Evolutionary conservation across 202 grass and related monocot species (phyloP).

Genomic region (Zizania palustris): DNA sequence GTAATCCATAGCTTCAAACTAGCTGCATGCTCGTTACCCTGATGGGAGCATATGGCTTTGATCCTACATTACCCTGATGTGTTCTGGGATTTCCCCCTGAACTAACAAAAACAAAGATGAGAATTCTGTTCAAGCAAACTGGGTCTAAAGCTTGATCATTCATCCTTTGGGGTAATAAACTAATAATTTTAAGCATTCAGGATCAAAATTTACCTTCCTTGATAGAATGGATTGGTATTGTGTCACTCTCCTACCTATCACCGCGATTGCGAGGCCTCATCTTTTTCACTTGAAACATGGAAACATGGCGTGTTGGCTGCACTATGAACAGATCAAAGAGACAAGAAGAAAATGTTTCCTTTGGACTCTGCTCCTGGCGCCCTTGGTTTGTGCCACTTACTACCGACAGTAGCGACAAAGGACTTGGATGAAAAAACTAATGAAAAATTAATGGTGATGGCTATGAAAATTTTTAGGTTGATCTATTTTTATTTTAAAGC

Average conservation of each 20-base stretch:
- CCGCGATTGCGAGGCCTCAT: not conserved
- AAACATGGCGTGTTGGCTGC: not conserved
- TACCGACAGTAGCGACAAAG: not conserved
- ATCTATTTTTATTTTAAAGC: no score
- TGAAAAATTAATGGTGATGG: not conserved
- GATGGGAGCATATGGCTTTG: not conserved
- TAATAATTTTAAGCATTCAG: not conserved
- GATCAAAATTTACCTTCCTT: not conserved
- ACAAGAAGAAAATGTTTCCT: constrained; percentile 6
- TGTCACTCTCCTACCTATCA: constrained; percentile 36
- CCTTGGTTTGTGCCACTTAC: constrained; percentile 4
- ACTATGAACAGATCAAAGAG: constrained; percentile 21
- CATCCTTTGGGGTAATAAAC: not conserved
- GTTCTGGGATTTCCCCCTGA: no score
- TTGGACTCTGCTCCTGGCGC: not conserved
- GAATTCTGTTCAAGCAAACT: not conserved
- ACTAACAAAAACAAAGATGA: not conserved
- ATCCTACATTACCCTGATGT: no score
- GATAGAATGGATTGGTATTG: constrained; percentile 14
- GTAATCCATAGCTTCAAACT: not conserved
- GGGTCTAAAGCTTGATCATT: constrained; percentile 34
- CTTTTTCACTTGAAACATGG: not conserved
- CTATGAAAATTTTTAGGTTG: not conserved
- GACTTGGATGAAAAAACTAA: not conserved
- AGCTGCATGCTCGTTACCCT: not conserved